Evolutionary conservation across 345 rosid genomes (phyloP), one percentile per base, ranked within the genome.

Genomic region (Capsella bursapastoris): DNA sequence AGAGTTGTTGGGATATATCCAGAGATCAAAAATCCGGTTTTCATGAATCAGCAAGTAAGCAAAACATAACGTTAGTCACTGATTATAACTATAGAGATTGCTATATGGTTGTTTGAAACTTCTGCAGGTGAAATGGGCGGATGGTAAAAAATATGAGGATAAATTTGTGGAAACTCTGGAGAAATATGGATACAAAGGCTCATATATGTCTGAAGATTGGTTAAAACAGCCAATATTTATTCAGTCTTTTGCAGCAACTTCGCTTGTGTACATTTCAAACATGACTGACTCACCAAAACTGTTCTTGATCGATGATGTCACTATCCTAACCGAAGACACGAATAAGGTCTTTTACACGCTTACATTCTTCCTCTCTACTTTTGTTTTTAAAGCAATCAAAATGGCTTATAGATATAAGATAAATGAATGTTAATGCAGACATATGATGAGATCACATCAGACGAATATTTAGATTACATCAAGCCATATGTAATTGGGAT

Each of bases 1-100:
- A 84, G 98, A 85, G 84, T 90, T 62, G 97, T 92, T 51, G 99
- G 99, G 31, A 95, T 95, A 72, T 95, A 95, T 82, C 97, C 99
- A 2, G 99, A 95, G 87, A 95, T 95, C 25, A 95, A 95, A 76
- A 86, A 89, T 70, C 99, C 99, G 3, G 90, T 88, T 55, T 80
- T 95, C 50, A 90, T 90, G 71, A 95, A 95, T 69, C 88, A 92
- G 83, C 88, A 53, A 69, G 97, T 91, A 72, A 86, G 91, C 79
- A 55, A 43, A 34, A 62, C 70, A 43, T 66, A 35, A 14, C 12
- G 29, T 52, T 14, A 8, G 40, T 47, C 72, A 69, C 5, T 52
- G 45, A 40, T 57, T 12, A 59, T 49, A 68, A 40, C 8, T 27
- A 10, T 32, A 65, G 35, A 49, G 38, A 28, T 9, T 31, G 18